Base-by-base conservation (phyloP, 805 yeast genomes). In the Pichia heedii region DNA sequence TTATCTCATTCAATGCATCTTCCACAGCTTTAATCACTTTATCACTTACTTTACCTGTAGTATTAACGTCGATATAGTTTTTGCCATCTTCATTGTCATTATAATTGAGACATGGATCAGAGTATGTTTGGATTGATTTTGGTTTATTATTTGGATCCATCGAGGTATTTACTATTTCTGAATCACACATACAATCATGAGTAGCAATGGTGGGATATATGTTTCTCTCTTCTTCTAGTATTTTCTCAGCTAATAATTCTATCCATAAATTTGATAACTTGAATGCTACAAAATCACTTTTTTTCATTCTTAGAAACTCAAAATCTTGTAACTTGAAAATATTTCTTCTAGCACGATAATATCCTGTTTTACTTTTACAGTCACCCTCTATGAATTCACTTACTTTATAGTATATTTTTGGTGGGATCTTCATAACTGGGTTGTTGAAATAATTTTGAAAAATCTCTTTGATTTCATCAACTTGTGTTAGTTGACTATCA, bases 1-100 rank as follows among this genome's bases (percentile, higher is more conserved):
- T 74, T 29, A 81, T 79, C 48, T 79, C 76, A 22, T 71, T 73
- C 44, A 82, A 70, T 3, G 84, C 87, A 55, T 75, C 78, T 54
- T 80, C 84, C 18, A 81, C 83, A 0, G 86, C 85, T 41, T 68
- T 66, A 5, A 79, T 59, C 1, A 74, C 80, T 16, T 60, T 66
- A 4, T 70, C 68, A 40, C 73, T 68, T 4, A 71, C 67, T 32
- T 50, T 56, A 8, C 50, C 49, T 4, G 61, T 58, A 33, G 59
- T 60, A 32, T 51, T 52, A 9, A 64, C 67, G 19, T 65, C 62
- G 15, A 61, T 65, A 1, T 62, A 55, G 12, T 41, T 48, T 6
- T 44, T 32, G 11, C 35, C 37, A 18, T 30, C 54, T 22, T 53
- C 58, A 6, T 47, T 57, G 24, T 57, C 65, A 9, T 56, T 55